Evolutionary conservation across 2,329 filamentous ascomycete species (phyloP), one percentile per base, ranked within the genome.

Genomic region (Fusarium sp.): DNA sequence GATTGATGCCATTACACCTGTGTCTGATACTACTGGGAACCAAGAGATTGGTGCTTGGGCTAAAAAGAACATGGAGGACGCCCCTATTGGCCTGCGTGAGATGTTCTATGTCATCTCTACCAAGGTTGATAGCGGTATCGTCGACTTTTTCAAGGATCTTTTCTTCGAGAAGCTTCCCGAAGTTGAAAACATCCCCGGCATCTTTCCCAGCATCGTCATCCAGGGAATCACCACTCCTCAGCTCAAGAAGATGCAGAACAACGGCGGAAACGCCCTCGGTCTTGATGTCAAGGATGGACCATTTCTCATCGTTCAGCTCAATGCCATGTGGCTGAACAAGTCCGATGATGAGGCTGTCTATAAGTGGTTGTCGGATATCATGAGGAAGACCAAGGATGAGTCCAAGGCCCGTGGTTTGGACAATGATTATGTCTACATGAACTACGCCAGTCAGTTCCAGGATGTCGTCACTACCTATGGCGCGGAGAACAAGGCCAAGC

Each of bases 391-490:
- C 5, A 42, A 53, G 14, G 70, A 71, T 0, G 74, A 78, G 4
- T 80, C 83, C 11, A 73, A 77, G 46, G 72, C 78, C n/a, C 74
- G 77, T 8, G 80, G 79, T 0, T 68, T 84, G 0, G 75, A 81
- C 42, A 79, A 83, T 60, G 78, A 79, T 1, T 86, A 80, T 36
- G 66, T 87, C 20, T 87, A 87, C 71, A 80, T 85, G 56, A 87
- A 87, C 72, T 87, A 88, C 62, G 85, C 85, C 1, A 80, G 81
- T 10, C 74, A 77, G 38, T 78, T 79, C 29, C 84, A 87, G 70
- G 74, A 84, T 29, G 82, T 85, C 1, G 78, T 87, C 24, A 29
- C 72, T 0, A 75, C 81, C 12, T 88, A 87, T 59, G 85, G 86
- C 0, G 35, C 73, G 2, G 76, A 79, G 2, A 87, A 84, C 20